Conservation (phyloP, 805 yeast genomes). For the Zygosaccharomyces gambellarensis region DNA sequence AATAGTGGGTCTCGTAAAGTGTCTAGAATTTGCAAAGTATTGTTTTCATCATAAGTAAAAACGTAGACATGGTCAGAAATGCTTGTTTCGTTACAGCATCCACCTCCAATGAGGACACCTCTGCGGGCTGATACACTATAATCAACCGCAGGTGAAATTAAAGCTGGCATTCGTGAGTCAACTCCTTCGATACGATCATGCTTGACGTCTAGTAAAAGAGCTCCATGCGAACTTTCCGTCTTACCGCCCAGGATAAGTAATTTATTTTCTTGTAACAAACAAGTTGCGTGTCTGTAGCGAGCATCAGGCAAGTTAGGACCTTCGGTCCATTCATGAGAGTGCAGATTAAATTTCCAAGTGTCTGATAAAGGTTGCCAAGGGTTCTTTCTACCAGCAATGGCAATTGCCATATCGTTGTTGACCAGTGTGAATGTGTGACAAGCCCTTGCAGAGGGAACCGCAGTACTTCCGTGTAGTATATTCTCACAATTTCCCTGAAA, state of each 20-base stretch:
- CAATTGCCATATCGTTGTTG: constrained; percentile 23
- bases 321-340: constrained; percentile 38
- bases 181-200: neutral
- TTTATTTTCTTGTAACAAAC: constrained; percentile 24
- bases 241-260: constrained; percentile 53
- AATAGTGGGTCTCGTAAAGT: constrained; percentile 31
- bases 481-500: neutral
- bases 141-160: constrained; percentile 22
- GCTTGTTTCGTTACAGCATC: constrained; percentile 20
- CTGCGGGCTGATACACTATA: constrained; percentile 9
- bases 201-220: constrained; percentile 18
- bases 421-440: constrained; percentile 49
- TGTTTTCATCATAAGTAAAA: constrained; percentile 28
- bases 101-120: constrained; percentile 27
- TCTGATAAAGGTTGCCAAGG: constrained; percentile 49
- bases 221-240: constrained; percentile 15
- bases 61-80: constrained; percentile 30
- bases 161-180: constrained; percentile 16
- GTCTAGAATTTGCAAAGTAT: constrained; percentile 12
- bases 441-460: constrained; percentile 43
- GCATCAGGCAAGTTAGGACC: constrained; percentile 39
- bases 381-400: constrained; percentile 64
- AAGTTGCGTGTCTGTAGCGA: constrained; percentile 50
- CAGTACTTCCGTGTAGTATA: constrained; percentile 8
- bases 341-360: constrained; percentile 37